phyloP scores from a whole-genome alignment of 257 asterid genomes.

The Coffea eugenioides region DNA sequence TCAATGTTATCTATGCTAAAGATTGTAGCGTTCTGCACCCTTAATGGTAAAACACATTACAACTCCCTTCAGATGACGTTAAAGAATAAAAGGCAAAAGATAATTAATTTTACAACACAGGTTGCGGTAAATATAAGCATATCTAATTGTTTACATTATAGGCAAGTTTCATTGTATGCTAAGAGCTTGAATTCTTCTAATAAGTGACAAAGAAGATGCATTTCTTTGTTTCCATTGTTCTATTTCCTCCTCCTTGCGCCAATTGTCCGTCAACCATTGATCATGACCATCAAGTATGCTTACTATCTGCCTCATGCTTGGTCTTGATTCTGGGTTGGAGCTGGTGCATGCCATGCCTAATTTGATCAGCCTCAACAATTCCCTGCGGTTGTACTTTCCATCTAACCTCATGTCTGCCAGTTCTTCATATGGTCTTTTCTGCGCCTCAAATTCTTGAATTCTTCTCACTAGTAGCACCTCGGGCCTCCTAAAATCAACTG shows the following conservation, averaged over 20 bases:
- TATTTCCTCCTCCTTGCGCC: conserved; percentile 41
- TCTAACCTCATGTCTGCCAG: conserved; percentile 67
- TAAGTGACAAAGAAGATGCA: conserved; percentile 49
- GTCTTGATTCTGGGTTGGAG: conserved; percentile 61
- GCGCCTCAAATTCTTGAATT: conserved; percentile 48
- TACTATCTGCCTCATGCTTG: conserved; percentile 80
- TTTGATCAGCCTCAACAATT: conserved; percentile 62
- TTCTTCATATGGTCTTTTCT: conserved; percentile 44
- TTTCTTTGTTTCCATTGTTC: conserved; percentile 79
- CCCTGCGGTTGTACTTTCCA: conserved; percentile 54
- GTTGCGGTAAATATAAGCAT: neutral
- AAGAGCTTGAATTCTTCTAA: conserved; percentile 82
- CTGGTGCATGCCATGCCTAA: conserved; percentile 77
- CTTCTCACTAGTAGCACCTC: conserved; percentile 59
- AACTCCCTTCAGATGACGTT: neutral
- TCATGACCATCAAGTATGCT: conserved; percentile 82
- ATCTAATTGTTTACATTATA: conserved; percentile 7
- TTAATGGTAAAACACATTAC: neutral
- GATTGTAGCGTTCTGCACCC: neutral
- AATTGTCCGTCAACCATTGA: conserved; percentile 48
- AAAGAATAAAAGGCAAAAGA: conserved; percentile 3
- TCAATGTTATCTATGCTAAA: neutral
- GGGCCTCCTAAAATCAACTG: conserved; percentile 69
- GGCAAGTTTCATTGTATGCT: conserved; percentile 58
- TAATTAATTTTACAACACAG: neutral